Evolutionary conservation across 495 filamentous ascomycete species (phyloP).

Genomic region (Cudoniella acicularis): DNA sequence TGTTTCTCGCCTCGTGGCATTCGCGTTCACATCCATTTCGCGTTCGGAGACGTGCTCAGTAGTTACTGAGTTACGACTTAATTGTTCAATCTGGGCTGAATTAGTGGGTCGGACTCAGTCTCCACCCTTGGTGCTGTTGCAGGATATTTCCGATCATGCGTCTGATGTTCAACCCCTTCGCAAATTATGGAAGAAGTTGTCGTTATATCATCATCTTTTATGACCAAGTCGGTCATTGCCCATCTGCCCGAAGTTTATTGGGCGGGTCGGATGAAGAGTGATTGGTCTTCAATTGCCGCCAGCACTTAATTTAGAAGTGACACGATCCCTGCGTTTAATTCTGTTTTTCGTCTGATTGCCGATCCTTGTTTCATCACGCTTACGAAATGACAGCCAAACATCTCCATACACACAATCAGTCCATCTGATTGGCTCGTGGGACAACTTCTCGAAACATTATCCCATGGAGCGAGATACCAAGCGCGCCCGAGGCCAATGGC

Average conservation of each 20-base stretch:
- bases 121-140: background rate
- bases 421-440: slow-evolving; percentile 86
- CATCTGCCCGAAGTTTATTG: slow-evolving; percentile 13
- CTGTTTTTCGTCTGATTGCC: slow-evolving; percentile 1
- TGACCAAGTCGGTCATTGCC: background rate
- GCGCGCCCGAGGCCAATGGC: slow-evolving; percentile 70
- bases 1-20: background rate
- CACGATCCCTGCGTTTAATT: background rate
- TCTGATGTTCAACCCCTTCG: background rate
- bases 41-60: background rate
- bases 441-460: slow-evolving; percentile 79
- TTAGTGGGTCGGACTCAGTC: background rate
- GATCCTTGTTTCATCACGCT: slow-evolving; percentile 23
- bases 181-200: background rate
- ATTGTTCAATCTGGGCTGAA: background rate
- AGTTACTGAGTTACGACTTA: background rate
- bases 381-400: slow-evolving; percentile 51
- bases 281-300: slow-evolving; percentile 14
- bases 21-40: background rate
- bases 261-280: background rate
- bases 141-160: background rate
- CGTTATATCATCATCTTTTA: background rate
- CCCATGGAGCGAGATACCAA: slow-evolving; percentile 72
- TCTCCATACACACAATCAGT: slow-evolving; percentile 65
- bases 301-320: slow-evolving; percentile 5